Conservation (phyloP, 495 filamentous ascomycete genomes). For the Aspergillus campestris region DNA sequence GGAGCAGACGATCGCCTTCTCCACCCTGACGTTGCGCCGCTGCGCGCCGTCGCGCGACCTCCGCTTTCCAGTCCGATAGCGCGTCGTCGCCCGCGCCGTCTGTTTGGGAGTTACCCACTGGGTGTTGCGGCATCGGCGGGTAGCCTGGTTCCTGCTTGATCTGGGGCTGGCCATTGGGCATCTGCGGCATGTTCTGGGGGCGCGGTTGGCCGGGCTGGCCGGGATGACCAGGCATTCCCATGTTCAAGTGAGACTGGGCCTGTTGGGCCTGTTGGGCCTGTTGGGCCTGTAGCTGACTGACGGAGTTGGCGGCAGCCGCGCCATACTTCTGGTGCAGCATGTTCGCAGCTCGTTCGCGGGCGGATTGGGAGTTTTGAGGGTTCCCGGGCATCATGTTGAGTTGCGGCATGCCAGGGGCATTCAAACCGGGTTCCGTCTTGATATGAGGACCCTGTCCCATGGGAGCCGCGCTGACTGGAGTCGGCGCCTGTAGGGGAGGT, state of each 20-base stretch:
- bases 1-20: conserved; percentile 38
- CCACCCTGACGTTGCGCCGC: conserved; percentile 58
- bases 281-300: conserved; percentile 55
- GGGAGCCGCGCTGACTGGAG: conserved; percentile 13
- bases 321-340: conserved; percentile 65
- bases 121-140: conserved; percentile 30
- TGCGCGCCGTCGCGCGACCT: conserved; percentile 46
- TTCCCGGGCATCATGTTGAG: conserved; percentile 29
- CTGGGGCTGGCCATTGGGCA: conserved; percentile 37
- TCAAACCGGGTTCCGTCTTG: conserved; percentile 66
- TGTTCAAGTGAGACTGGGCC: conserved; percentile 27
- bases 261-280: too few relatives aligned
- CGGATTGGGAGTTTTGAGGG: conserved; percentile 39
- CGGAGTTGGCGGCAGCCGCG: conserved; percentile 57
- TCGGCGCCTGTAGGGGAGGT: conserved; percentile 15
- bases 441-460: conserved; percentile 46
- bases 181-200: conserved; percentile 29
- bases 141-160: conserved; percentile 43
- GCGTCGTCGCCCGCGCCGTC: conserved; percentile 59
- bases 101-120: conserved; percentile 49
- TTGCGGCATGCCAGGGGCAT: conserved; percentile 35
- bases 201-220: conserved; percentile 18
- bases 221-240: conserved; percentile 29
- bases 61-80: conserved; percentile 47
- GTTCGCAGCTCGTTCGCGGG: conserved; percentile 58